Evolutionary conservation across 352 stramenopile genomes (phyloP), one percentile per base, ranked within the genome.

Genomic region (Stephanocyclus meneghinianus): DNA sequence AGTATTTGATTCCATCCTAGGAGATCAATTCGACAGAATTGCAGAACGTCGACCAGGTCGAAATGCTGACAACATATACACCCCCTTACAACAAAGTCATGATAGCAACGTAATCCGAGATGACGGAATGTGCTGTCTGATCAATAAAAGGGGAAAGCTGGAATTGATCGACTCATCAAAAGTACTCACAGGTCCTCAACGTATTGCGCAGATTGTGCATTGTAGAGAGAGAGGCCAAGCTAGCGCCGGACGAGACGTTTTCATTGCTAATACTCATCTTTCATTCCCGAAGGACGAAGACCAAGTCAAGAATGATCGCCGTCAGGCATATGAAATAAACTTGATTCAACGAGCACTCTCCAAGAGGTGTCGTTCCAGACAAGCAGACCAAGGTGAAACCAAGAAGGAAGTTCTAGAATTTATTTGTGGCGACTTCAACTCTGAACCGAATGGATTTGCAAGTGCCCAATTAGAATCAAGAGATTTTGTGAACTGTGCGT

Each of bases 391-490:
- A 61, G 51, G n/a, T 37, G 29, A 67, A 50, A 40, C 21, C 32
- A 26, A 55, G 5, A 69, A 57, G 4, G 42, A 69, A 44, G 13
- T 29, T 40, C 66, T 80, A 21, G 51, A 74, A 64, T 35, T 80
- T 11, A 61, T 80, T 15, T 65, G 53, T 42, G 73, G 73, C 13
- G 73, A 80, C 53, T 80, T 80, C 51, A 80, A 80, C 44, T 80
- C 73, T 8, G 62, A 80, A 18, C 61, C 55, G n/a, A 65, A 45
- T 53, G 67, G 62, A 8, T 29, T 70, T 16, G 73, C 73, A 47
- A 68, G 65, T 48, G 26, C 56, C 51, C 55, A 63, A 29, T 68
- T 75, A 32, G 62, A 74, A 30, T 16, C 15, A 5, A 72, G 62
- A 40, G 48, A 74, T 48, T 80, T 76, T 65, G 73, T 80, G 0